phyloP scores from a whole-genome alignment of 2,329 filamentous ascomycete genomes.

The Cytospora leucostoma region DNA sequence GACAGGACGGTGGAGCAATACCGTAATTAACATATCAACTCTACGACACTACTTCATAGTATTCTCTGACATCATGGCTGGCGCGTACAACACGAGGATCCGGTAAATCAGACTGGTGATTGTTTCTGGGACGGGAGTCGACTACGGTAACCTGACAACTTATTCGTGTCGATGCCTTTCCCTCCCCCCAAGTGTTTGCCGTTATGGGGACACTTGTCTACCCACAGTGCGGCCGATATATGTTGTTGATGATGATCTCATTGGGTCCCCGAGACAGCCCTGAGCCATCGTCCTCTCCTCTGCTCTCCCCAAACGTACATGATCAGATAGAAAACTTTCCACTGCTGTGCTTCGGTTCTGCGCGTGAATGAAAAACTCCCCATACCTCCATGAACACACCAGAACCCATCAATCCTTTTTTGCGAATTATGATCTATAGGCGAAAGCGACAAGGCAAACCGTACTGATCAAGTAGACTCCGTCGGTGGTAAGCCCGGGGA shows the following conservation, averaged over 20 bases:
- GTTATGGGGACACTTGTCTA: conserved; percentile 28
- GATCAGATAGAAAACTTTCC: conserved; percentile 22
- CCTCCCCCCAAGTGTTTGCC: conserved; percentile 15
- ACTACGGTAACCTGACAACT: conserved; percentile 21
- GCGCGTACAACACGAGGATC: conserved; percentile 2
- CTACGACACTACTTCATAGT: not conserved
- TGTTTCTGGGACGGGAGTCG: conserved; percentile 22
- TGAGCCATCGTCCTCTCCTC: conserved; percentile 19
- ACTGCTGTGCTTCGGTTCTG: conserved; percentile 4
- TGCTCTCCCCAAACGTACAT: conserved; percentile 16
- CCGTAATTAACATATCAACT: too few species aligned
- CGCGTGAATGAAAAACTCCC: not conserved
- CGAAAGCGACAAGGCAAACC: conserved; percentile 23
- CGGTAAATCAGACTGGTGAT: conserved; percentile 12
- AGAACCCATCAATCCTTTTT: conserved; percentile 22
- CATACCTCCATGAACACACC: conserved; percentile 15
- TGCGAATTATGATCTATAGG: conserved; percentile 31
- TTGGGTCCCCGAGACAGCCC: conserved; percentile 21
- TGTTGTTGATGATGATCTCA: conserved; percentile 24
- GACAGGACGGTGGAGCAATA: too few species aligned
- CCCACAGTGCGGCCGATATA: conserved; percentile 26
- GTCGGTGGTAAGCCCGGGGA: conserved; percentile 12
- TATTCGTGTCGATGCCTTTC: conserved; percentile 27
- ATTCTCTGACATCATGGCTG: conserved; percentile 14
- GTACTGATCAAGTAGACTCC: conserved; percentile 26